Conservation (phyloP, 2,329 filamentous ascomycete genomes). For the Fusarium paranaense region DNA sequence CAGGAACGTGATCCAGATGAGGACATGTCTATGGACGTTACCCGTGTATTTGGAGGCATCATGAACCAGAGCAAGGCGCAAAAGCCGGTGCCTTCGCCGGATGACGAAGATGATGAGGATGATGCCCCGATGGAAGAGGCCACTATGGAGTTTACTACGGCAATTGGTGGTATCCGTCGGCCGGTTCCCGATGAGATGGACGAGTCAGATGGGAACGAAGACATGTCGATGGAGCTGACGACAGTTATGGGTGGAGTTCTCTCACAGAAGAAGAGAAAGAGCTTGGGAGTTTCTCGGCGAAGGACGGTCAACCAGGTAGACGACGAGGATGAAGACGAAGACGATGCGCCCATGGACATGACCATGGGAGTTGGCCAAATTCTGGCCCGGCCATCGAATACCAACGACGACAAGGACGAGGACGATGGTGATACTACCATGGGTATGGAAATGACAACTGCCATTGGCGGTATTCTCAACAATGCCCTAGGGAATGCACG, state of each 20-base stretch:
- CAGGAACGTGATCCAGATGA: slow-evolving; percentile 60
- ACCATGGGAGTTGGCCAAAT: slow-evolving; percentile 69
- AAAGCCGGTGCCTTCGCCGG: slow-evolving; percentile 11
- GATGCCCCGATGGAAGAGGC: slow-evolving; percentile 56
- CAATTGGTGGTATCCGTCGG: slow-evolving; percentile 76
- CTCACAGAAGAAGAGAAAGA: slow-evolving; percentile 44
- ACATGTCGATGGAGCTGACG: slow-evolving; percentile 85
- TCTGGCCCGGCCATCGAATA: slow-evolving; percentile 52
- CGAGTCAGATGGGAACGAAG: slow-evolving; percentile 65
- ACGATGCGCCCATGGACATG: slow-evolving; percentile 64
- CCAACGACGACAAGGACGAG: slow-evolving; percentile 43
- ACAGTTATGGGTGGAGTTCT: slow-evolving; percentile 71
- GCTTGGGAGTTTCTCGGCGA: slow-evolving; percentile 35
- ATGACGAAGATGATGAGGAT: slow-evolving; percentile 46
- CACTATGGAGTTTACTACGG: slow-evolving; percentile 85
- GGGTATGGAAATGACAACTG: slow-evolving; percentile 76
- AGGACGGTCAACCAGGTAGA: slow-evolving; percentile 47
- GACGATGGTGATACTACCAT: slow-evolving; percentile 49
- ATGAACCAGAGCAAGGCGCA: slow-evolving; percentile 58
- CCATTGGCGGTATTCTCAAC: slow-evolving; percentile 71
- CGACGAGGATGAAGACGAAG: slow-evolving; percentile 45
- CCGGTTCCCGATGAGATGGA: slow-evolving; percentile 47
- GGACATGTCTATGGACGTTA: slow-evolving; percentile 96
- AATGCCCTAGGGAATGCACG: slow-evolving; percentile 46
- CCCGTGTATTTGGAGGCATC: slow-evolving; percentile 83